A percentile compares a stretch with the other conserved stretches of the same genome.
Conservation (phyloP, 1,139 yeast species). For the Kurtzmaniella quercitrusa region DNA sequence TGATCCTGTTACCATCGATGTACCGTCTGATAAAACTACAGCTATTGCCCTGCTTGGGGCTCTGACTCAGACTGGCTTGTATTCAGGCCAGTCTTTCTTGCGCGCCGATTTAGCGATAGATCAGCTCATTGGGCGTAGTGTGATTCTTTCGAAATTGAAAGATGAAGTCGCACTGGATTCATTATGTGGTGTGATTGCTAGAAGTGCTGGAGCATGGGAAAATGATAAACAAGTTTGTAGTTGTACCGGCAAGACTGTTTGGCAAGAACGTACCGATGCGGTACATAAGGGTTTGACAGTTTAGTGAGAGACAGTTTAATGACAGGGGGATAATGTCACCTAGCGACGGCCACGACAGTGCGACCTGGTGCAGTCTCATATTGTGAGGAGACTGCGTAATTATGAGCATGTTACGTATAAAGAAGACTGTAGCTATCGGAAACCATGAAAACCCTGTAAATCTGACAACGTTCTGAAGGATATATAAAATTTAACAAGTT, state of each 20-base stretch:
- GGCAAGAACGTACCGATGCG: conserved; percentile 91
- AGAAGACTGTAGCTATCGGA: neutral
- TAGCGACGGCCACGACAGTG: too few relatives aligned
- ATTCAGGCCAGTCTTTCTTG: conserved; percentile 62
- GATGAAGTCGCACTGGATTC: conserved; percentile 41
- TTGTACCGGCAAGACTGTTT: conserved; percentile 90
- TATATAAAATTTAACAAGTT: neutral
- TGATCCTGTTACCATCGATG: conserved; percentile 43
- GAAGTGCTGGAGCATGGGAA: conserved; percentile 98
- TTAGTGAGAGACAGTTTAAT: conserved; percentile 7
- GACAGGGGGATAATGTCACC: neutral
- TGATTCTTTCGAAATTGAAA: conserved; percentile 52
- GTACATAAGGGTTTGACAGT: conserved; percentile 45
- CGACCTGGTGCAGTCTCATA: neutral
- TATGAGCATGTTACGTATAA: neutral
- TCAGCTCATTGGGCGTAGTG: conserved; percentile 76
- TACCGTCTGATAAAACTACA: conserved; percentile 30
- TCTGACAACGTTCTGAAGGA: too few relatives aligned
- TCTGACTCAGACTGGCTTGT: conserved; percentile 15
- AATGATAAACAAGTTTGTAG: conserved; percentile 90
- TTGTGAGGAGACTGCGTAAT: neutral
- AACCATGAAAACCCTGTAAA: neutral
- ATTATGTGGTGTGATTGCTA: conserved; percentile 83
- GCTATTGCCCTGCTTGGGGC: conserved; percentile 34
- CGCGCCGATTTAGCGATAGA: conserved; percentile 53